Conservation (phyloP, 169 alveolate species). For the Eimeria mitis region DNA sequence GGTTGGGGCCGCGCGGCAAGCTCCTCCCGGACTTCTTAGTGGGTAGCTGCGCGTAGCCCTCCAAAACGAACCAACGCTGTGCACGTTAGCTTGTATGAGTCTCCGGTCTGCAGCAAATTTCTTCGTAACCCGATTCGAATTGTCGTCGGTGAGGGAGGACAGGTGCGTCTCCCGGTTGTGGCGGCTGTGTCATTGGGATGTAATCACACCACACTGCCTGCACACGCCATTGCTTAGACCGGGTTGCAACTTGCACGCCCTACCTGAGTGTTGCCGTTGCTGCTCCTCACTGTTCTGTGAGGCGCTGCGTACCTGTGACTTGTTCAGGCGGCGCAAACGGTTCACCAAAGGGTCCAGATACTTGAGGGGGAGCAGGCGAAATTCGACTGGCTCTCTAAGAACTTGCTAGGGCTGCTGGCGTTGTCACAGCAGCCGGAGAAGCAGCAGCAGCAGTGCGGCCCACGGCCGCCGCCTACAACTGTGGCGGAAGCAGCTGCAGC, state of each 20-base stretch:
- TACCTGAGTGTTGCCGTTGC: neutral
- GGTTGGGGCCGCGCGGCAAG: neutral
- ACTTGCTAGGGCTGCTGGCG: constrained; percentile 71
- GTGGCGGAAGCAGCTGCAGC: constrained; percentile 39
- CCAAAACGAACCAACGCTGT: neutral
- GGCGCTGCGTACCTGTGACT: constrained; percentile 8
- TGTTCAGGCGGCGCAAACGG: constrained; percentile 74
- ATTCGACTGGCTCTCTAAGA: constrained; percentile 61
- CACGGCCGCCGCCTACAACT: constrained; percentile 41
- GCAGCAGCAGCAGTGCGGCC: constrained; percentile 20
- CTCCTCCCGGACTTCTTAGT: neutral
- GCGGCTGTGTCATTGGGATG: constrained; percentile 5
- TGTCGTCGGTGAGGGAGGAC: constrained; percentile 79
- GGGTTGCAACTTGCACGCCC: neutral
- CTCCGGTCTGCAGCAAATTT: constrained; percentile 58
- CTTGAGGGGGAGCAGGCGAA: constrained; percentile 65
- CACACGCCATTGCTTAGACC: neutral
- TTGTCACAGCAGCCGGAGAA: constrained; percentile 24
- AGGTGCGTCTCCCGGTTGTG: constrained; percentile 42
- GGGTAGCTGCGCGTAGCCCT: neutral
- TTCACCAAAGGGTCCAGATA: constrained; percentile 61
- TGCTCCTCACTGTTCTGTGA: neutral
- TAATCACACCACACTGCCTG: neutral
- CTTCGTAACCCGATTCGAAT: constrained; percentile 79
- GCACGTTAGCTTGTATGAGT: neutral